These are phyloP conservation scores for Coelastrella sp. DNA, from an alignment of 139 green algal species.

Conservation along the genomic window DNA sequence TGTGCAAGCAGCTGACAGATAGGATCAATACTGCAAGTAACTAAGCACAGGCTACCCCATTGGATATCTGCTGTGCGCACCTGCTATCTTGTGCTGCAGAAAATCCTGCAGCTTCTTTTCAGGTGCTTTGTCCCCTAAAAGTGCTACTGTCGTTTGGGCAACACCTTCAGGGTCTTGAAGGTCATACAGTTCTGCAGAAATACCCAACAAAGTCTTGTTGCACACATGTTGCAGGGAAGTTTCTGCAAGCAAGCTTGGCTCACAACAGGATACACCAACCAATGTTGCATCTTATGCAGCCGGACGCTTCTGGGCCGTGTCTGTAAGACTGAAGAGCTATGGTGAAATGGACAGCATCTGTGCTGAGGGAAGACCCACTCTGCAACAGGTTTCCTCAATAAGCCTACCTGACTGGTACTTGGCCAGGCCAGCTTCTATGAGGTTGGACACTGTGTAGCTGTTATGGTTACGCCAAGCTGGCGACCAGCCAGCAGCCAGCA, in stretches of 20 bases:
- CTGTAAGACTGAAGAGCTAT: too few relatives aligned
- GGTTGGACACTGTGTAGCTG: conserved; percentile 12
- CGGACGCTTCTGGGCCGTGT: neutral
- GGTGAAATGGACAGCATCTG: too few relatives aligned
- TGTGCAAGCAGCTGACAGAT: too few relatives aligned
- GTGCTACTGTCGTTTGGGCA: conserved; percentile 34
- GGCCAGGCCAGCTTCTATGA: conserved; percentile 24
- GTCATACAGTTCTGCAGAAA: conserved; percentile 35
- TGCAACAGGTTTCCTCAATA: neutral
- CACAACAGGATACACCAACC: too few relatives aligned
- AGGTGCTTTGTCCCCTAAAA: conserved; percentile 34
- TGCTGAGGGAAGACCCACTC: too few relatives aligned
- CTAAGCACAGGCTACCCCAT: too few relatives aligned
- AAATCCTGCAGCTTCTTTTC: conserved; percentile 23
- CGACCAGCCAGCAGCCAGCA: conserved; percentile 37
- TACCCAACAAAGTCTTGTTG: too few relatives aligned
- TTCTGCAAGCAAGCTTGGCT: too few relatives aligned
- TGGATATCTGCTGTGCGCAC: neutral
- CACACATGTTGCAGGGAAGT: too few relatives aligned
- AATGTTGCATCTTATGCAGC: neutral
- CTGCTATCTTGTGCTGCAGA: conserved; percentile 29
- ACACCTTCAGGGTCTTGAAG: conserved; percentile 33
- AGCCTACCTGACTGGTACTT: conserved; percentile 18
- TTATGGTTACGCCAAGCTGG: conserved; percentile 15
- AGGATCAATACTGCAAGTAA: too few relatives aligned